These are phyloP conservation scores for Zygosaccharomyces pseudobailii DNA, from an alignment of 1,139 yeast species.

Conservation along the genomic window DNA sequence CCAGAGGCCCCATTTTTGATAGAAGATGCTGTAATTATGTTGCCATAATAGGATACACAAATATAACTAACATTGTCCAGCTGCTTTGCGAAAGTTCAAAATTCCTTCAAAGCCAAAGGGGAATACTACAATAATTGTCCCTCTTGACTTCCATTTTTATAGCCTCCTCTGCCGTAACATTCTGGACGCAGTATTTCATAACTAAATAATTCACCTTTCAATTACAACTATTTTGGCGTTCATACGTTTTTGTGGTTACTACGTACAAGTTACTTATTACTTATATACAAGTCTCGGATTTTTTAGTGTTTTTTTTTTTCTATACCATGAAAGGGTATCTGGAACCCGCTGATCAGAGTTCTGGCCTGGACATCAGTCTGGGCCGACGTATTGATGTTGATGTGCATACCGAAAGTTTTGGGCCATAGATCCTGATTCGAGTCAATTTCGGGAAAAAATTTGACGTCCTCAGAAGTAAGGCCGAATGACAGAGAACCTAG, in stretches of 20 bases:
- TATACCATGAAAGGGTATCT: conserved; percentile 67
- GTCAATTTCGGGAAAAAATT: conserved; percentile 89
- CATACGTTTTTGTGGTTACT: neutral
- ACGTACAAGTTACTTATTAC: neutral
- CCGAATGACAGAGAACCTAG: conserved; percentile 87
- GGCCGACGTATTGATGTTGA: conserved; percentile 83
- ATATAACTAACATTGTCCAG: no score
- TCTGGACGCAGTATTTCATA: neutral
- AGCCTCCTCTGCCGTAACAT: neutral
- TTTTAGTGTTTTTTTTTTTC: conserved; percentile 35
- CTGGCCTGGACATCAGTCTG: conserved; percentile 92
- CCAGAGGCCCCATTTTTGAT: no score
- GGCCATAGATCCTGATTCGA: conserved; percentile 90
- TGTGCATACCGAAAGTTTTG: conserved; percentile 76
- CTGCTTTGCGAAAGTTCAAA: no score
- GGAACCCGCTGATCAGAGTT: conserved; percentile 73
- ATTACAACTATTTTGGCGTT: neutral
- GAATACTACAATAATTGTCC: no score
- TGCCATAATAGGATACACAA: no score
- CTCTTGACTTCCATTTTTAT: neutral
- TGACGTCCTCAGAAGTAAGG: conserved; percentile 68
- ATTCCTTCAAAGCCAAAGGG: no score
- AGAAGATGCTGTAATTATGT: no score
- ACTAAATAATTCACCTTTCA: neutral
- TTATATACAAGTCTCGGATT: neutral